Evolutionary conservation across 805 yeast species (phyloP), one percentile per base, ranked within the genome.

Genomic region (Candida dendrica): DNA sequence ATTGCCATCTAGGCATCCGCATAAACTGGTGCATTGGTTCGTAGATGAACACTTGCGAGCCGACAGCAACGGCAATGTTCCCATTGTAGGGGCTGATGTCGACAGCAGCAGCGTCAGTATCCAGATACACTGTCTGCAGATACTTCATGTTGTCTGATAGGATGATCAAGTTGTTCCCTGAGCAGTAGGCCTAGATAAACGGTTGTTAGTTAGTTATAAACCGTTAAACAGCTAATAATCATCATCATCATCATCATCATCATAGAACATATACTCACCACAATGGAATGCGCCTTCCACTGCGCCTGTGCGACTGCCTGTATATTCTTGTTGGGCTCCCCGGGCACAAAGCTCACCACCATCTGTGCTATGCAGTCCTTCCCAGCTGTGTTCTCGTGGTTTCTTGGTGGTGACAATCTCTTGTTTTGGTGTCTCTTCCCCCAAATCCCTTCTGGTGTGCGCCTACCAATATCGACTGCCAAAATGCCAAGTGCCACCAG

Each of bases 91-190:
- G 52, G 52, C 85, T 79, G 37, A 90, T 70, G 44, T 79, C 82
- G 4, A 89, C 79, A 1, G 83, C 77, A 19, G 55, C 53, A 15
- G 91, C 81, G 54, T 86, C 95, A 2, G 65, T 47, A 10, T 78
- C 79, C 18, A 88, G 65, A 51, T 84, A 84, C 1, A 88, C 64
- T 0, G 96, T 88, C 60, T 91, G 98, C 15, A 89, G 62, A 46
- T 82, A 64, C 19, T 64, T 60, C 44, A 71, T 65, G 37, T 71
- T 66, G 45, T 74, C 71, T 7, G 82, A 69, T 3, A 81, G 57
- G 4, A 84, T 72, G 29, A 91, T 84, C 49, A 91, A 67, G 58
- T 87, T 88, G 63, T 88, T 88, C 1, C 96, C 97, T 1, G 96
- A 86, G 44, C 89, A 84, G 58, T 91, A 91, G 1, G 79, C 79